Evolutionary conservation across 805 yeast genomes (phyloP).

Genomic region (Maudiozyma barnettii): DNA sequence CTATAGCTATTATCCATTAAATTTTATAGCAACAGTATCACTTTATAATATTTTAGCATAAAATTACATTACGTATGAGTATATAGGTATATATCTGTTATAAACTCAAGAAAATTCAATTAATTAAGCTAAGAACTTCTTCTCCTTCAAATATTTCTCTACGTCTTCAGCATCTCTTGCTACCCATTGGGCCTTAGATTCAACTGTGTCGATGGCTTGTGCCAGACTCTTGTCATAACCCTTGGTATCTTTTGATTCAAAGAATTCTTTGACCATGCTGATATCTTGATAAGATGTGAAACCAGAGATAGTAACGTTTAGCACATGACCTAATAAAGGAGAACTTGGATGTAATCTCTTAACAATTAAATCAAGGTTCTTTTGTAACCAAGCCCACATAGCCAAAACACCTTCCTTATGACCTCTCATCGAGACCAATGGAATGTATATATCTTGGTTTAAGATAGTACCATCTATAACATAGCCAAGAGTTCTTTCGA

Average conservation of each 20-base stretch:
- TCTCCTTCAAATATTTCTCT: constrained; percentile 38
- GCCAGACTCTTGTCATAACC: constrained; percentile 56
- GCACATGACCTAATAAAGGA: constrained; percentile 67
- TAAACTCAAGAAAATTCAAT: no score
- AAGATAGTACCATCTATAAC: constrained; percentile 50
- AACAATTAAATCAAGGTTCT: constrained; percentile 60
- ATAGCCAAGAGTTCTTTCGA: constrained; percentile 46
- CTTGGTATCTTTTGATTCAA: constrained; percentile 42
- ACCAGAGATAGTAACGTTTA: constrained; percentile 49
- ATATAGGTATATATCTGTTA: no score
- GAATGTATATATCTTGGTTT: constrained; percentile 66
- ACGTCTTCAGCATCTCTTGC: constrained; percentile 43
- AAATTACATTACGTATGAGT: no score
- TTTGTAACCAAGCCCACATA: constrained; percentile 65
- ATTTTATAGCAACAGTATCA: no score
- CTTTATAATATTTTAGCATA: no score
- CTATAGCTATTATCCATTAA: no score
- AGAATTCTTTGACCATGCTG: constrained; percentile 42
- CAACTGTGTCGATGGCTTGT: constrained; percentile 51
- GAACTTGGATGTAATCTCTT: constrained; percentile 69
- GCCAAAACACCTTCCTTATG: constrained; percentile 56
- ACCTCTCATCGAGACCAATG: constrained; percentile 61
- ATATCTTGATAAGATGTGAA: constrained; percentile 49
- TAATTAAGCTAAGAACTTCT: constrained; percentile 24
- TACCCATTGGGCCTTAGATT: constrained; percentile 49